phyloP scores from a whole-genome alignment of 148 eudicot genomes.

The Camellia lanceoleosa region DNA sequence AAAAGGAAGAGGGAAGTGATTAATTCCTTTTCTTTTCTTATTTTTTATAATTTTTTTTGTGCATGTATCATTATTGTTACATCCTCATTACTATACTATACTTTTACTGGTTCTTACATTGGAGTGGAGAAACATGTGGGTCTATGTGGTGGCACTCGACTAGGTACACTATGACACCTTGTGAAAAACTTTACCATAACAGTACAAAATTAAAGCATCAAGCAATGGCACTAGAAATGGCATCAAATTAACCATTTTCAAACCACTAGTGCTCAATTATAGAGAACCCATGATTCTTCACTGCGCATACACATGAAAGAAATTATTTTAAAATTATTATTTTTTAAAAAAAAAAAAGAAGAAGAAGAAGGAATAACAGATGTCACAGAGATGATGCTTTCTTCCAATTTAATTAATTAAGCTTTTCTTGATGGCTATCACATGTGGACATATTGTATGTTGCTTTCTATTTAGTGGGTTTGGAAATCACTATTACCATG shows the following conservation, averaged over 20 bases:
- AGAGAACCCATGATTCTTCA: slow-evolving; percentile 8
- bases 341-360: no score
- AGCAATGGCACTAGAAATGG: background rate
- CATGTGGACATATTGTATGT: background rate
- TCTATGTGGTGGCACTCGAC: background rate
- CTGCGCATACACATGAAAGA: background rate
- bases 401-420: no score
- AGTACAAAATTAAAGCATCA: background rate
- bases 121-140: slow-evolving; percentile 2
- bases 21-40: no score
- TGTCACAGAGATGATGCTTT: no score
- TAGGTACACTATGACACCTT: background rate
- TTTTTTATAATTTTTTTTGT: no score
- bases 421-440: no score
- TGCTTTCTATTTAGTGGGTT: slow-evolving; percentile 4
- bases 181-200: background rate
- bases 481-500: slow-evolving; percentile 4
- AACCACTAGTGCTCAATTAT: background rate
- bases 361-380: background rate
- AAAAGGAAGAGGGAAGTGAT: no score
- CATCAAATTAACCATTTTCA: background rate
- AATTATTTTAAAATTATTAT: no score
- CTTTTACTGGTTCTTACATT: background rate
- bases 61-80: no score
- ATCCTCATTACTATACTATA: no score